These are phyloP conservation scores for Penicillium longicatenatum DNA, from an alignment of 495 filamentous ascomycete genomes.

Conservation along the genomic window DNA sequence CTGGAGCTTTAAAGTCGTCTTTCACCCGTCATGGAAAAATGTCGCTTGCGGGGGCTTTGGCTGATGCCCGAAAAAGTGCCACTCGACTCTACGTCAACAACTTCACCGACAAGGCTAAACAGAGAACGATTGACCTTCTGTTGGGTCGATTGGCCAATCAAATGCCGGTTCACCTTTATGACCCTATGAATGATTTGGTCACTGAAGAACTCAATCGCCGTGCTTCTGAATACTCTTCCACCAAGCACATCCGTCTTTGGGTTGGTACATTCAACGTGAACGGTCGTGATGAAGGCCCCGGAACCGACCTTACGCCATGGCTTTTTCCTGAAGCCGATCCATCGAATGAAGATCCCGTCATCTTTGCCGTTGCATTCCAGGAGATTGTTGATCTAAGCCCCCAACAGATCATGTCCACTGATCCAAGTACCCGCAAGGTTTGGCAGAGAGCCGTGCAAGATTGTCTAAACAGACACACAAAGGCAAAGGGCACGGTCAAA, in stretches of 20 bases:
- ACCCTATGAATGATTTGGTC: constrained; percentile 92
- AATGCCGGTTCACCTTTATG: constrained; percentile 78
- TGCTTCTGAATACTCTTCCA: constrained; percentile 54
- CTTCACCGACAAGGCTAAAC: constrained; percentile 88
- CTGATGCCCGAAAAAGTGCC: constrained; percentile 92
- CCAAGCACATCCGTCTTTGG: constrained; percentile 62
- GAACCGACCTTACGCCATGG: constrained; percentile 83
- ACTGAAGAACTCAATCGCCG: constrained; percentile 69
- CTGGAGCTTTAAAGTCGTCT: constrained; percentile 90
- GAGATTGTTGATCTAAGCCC: constrained; percentile 97
- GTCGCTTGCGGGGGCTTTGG: constrained; percentile 91
- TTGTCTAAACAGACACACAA: constrained; percentile 73
- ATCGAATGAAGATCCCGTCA: constrained; percentile 39
- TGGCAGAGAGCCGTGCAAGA: constrained; percentile 84
- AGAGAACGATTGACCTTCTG: constrained; percentile 92
- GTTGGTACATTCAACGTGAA: constrained; percentile 96
- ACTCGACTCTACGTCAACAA: constrained; percentile 96
- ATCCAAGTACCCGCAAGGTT: constrained; percentile 77
- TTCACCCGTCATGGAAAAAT: constrained; percentile 97
- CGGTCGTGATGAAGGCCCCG: constrained; percentile 72
- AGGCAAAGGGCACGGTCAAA: constrained; percentile 61
- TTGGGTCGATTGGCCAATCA: constrained; percentile 84
- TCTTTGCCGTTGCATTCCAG: constrained; percentile 90
- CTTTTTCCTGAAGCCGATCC: constrained; percentile 62
- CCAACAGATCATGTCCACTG: constrained; percentile 98